Evolutionary conservation across 768 basidiomycete genomes (phyloP), one percentile per base, ranked within the genome.

Genomic region (Mycena galericulata): DNA sequence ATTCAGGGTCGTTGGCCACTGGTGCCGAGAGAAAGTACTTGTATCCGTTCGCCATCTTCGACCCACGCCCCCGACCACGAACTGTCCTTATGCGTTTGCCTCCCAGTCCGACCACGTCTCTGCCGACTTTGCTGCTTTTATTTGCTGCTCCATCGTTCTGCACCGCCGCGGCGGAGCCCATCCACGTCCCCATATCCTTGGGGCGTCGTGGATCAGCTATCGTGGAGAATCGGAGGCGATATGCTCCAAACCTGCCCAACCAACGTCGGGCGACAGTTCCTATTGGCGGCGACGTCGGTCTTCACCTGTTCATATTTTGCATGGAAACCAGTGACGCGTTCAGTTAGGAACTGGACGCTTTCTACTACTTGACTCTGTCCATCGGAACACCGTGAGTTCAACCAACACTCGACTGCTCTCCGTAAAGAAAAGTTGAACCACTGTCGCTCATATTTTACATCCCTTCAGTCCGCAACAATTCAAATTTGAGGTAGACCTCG

Each of bases 381-480:
- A 59, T 59, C 45, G 57, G 57, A 59, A 59, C 57, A 26, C 57
- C 57, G 57, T 59, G 32, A 59, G 57, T 47, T 47, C 57, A 22
- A 46, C 34, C 24, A 24, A 47, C 46, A 43, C 43, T 36, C 32
- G n/a, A n/a, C n/a, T n/a, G 40, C 50, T 53, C 30, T 53, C 32
- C 30, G 17, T 24, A 47, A 47, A 47, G 17, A 47, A 47, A 47
- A 47, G n/a, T n/a, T n/a, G n/a, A n/a, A 47, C 46, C 26, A 22
- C 46, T 47, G 46, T 47, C 46, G 46, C 46, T 47, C 46, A 47
- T 47, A 47, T 53, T 53, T 53, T 30, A 11, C 50, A 26, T 40
- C 38, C 38, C 18, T n/a, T 43, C 40, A 43, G 55, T 41, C 22
- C 40, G 18, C 55, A 43, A 56, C 55, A 41, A 43, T 20, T 57